A percentile compares a stretch with the other conserved stretches of the same genome.
Conservation (phyloP, 169 alveolate species). For the Cryptosporidium canis region DNA sequence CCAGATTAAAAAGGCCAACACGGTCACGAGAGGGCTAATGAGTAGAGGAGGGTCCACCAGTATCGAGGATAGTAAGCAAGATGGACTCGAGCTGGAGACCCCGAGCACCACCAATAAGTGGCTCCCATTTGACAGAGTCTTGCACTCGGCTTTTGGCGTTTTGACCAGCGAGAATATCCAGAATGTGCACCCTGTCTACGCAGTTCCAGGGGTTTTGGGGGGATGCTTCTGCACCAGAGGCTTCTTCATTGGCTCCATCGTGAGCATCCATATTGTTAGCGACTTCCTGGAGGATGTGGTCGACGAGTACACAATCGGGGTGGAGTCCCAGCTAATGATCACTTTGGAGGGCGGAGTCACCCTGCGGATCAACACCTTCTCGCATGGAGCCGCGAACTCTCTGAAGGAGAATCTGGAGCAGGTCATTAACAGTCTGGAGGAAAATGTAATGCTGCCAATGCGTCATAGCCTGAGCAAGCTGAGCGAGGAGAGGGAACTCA, state of each 20-base stretch:
- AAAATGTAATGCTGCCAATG: slow-evolving; percentile 28
- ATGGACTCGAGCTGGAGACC: neutral
- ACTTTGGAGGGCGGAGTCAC: slow-evolving; percentile 65
- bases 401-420: slow-evolving; percentile 25
- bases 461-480: slow-evolving; percentile 7
- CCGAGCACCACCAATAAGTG: neutral
- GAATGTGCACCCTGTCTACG: slow-evolving; percentile 57
- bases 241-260: slow-evolving; percentile 55
- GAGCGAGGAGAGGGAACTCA: neutral
- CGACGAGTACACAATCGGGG: slow-evolving; percentile 25
- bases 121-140: slow-evolving; percentile 45
- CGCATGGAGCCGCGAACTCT: slow-evolving; percentile 63
- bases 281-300: slow-evolving; percentile 51
- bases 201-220: slow-evolving; percentile 52
- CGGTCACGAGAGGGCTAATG: slow-evolving; percentile 51
- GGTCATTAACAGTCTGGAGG: slow-evolving; percentile 39
- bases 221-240: slow-evolving; percentile 54
- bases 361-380: slow-evolving; percentile 36
- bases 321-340: slow-evolving; percentile 47
- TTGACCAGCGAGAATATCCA: slow-evolving; percentile 7
- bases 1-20: neutral
- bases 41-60: neutral
- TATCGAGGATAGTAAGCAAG: neutral
- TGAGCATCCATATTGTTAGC: neutral
- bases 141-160: slow-evolving; percentile 14